These are phyloP conservation scores for Aureobasidium vineae DNA, from an alignment of 2,329 filamentous ascomycete species.

Conservation along the genomic window DNA sequence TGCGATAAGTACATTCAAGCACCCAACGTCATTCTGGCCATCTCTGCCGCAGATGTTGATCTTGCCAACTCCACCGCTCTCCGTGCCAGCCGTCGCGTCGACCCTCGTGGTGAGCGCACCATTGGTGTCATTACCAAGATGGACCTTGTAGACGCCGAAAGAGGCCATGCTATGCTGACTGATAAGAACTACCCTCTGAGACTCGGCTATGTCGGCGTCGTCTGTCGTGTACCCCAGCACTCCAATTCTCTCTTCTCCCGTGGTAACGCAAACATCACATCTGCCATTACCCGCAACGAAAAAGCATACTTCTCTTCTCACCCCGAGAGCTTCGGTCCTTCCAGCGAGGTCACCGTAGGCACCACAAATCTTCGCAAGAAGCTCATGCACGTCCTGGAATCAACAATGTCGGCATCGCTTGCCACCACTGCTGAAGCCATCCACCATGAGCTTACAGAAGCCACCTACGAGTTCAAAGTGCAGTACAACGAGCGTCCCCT, in stretches of 20 bases:
- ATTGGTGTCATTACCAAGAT: conserved; percentile 99
- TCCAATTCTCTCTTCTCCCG: conserved; percentile 74
- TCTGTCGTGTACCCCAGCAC: conserved; percentile 71
- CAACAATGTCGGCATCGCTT: conserved; percentile 92
- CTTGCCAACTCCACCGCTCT: conserved; percentile 93
- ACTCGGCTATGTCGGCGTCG: conserved; percentile 94
- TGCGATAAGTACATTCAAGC: conserved; percentile 98
- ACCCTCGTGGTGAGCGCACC: conserved; percentile 90
- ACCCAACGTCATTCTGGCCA: conserved; percentile 94
- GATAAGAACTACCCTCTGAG: conserved; percentile 93
- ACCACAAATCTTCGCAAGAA: conserved; percentile 88
- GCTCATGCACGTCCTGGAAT: conserved; percentile 93
- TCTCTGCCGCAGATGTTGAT: conserved; percentile 96
- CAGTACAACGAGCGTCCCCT: conserved; percentile 97
- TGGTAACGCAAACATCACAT: conserved; percentile 74
- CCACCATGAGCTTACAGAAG: conserved; percentile 90
- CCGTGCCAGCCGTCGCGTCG: conserved; percentile 83
- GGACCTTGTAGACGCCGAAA: conserved; percentile 84
- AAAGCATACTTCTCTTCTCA: conserved; percentile 82
- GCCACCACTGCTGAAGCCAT: conserved; percentile 90
- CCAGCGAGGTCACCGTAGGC: conserved; percentile 72
- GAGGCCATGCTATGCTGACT: conserved; percentile 73
- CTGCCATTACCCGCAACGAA: conserved; percentile 83
- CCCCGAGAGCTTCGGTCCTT: conserved; percentile 72
- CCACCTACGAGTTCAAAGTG: conserved; percentile 98